Evolutionary conservation across 2,329 filamentous ascomycete species (phyloP).

Genomic region (Rhynchosporium secalis): DNA sequence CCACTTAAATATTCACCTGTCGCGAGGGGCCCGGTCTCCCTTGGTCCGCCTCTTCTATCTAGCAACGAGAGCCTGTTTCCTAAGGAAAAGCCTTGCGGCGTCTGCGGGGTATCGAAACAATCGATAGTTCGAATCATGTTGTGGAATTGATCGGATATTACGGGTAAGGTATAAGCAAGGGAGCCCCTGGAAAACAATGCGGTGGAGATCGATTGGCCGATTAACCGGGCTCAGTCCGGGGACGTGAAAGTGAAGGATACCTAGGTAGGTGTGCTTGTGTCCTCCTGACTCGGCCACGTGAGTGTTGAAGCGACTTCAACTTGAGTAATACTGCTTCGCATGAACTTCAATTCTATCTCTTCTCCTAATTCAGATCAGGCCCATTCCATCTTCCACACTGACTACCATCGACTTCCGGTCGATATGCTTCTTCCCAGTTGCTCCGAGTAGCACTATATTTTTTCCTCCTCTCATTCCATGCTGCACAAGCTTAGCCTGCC

Average conservation of each 20-base stretch:
- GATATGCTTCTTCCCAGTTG: too few species aligned
- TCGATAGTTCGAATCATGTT: neutral
- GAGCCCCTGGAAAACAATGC: slow-evolving; percentile 1
- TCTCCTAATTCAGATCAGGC: too few species aligned
- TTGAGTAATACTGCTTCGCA: neutral
- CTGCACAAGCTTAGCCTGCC: too few species aligned
- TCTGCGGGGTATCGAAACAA: neutral
- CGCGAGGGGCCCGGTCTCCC: too few species aligned
- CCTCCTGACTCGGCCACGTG: neutral
- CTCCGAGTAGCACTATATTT: too few species aligned
- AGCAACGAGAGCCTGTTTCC: neutral
- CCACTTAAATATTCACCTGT: too few species aligned
- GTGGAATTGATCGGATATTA: slow-evolving; percentile 4
- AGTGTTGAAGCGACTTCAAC: too few species aligned
- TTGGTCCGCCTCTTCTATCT: neutral
- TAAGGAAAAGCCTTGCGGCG: neutral
- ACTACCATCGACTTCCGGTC: too few species aligned
- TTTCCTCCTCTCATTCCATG: too few species aligned
- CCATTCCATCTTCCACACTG: too few species aligned
- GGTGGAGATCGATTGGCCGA: neutral
- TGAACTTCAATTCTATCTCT: too few species aligned
- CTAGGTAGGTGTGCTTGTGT: neutral
- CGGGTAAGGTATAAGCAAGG: neutral
- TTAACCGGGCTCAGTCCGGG: neutral
- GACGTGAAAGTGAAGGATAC: neutral